Evolutionary conservation across 2,329 filamentous ascomycete genomes (phyloP).

Genomic region (Neocatenulostroma microsporum): DNA sequence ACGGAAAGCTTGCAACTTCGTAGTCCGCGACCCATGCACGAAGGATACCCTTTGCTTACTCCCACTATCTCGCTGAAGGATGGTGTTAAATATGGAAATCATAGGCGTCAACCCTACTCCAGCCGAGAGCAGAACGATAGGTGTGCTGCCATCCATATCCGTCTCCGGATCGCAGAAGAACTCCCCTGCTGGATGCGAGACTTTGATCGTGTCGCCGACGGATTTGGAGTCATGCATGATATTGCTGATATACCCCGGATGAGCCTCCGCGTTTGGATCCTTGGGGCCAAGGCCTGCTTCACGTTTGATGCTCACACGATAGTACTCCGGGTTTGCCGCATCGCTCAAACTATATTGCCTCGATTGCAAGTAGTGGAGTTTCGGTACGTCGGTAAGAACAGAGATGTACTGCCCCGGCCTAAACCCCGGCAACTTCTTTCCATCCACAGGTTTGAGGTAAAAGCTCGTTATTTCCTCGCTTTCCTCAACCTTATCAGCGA

Average conservation of each 20-base stretch:
- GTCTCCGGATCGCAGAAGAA: constrained; percentile 53
- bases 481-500: constrained; percentile 58
- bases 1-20: constrained; percentile 49
- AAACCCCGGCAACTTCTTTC: constrained; percentile 53
- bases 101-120: constrained; percentile 63
- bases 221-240: background rate
- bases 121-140: constrained; percentile 58
- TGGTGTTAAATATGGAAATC: constrained; percentile 55
- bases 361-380: constrained; percentile 55
- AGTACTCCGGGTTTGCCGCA: constrained; percentile 52
- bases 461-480: constrained; percentile 63
- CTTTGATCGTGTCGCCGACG: background rate
- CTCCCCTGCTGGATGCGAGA: constrained; percentile 15
- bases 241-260: constrained; percentile 1
- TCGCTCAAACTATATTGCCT: constrained; percentile 69
- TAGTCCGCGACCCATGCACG: constrained; percentile 53
- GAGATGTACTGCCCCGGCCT: constrained; percentile 67
- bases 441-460: constrained; percentile 58
- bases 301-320: constrained; percentile 64
- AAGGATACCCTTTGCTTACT: constrained; percentile 48
- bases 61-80: constrained; percentile 26
- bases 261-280: constrained; percentile 39
- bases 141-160: constrained; percentile 34
- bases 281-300: constrained; percentile 48
- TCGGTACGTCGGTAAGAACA: constrained; percentile 51